phyloP scores from a whole-genome alignment of 164 flowering plant species.

The Brasenia schreberi region DNA sequence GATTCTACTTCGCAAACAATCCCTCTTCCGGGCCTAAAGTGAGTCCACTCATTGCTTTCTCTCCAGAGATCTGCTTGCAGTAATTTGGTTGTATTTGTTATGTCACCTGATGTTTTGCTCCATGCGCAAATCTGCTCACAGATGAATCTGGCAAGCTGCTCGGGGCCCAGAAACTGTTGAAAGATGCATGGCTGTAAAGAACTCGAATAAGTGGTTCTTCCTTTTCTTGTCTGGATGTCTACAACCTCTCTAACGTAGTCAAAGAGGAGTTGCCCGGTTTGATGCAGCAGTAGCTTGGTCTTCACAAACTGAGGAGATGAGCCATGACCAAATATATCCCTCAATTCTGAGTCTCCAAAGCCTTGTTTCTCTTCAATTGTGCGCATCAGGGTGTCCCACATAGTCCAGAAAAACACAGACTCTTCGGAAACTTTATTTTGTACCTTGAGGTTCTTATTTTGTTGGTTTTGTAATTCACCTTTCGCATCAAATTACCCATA shows the following conservation, averaged over 20 bases:
- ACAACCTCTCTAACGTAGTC: constrained; percentile 14
- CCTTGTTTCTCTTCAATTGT: constrained; percentile 14
- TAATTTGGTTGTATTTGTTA: constrained; percentile 3
- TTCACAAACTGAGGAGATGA: constrained; percentile 14
- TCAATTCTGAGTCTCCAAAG: constrained; percentile 5
- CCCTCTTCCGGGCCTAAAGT: constrained; percentile 4
- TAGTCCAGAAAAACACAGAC: constrained; percentile 24
- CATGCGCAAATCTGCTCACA: constrained; percentile 7
- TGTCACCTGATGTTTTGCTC: constrained; percentile 1
- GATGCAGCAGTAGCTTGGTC: constrained; percentile 13
- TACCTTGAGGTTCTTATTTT: constrained; percentile 6
- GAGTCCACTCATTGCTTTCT: constrained; percentile 1
- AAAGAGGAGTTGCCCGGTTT: constrained; percentile 28
- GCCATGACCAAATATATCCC: constrained; percentile 4
- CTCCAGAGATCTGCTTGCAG: constrained; percentile 1
- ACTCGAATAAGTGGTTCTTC: background rate
- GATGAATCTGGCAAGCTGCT: constrained; percentile 2
- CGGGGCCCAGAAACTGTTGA: background rate
- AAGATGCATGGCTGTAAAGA: background rate
- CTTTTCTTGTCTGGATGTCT: background rate
- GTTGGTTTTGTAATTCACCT: background rate
- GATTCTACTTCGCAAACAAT: constrained; percentile 7
- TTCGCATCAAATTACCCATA: background rate
- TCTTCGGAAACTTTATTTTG: constrained; percentile 17
- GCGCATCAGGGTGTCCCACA: constrained; percentile 17